Conservation (phyloP, 768 basidiomycete genomes). For the Inosperma sp. region DNA sequence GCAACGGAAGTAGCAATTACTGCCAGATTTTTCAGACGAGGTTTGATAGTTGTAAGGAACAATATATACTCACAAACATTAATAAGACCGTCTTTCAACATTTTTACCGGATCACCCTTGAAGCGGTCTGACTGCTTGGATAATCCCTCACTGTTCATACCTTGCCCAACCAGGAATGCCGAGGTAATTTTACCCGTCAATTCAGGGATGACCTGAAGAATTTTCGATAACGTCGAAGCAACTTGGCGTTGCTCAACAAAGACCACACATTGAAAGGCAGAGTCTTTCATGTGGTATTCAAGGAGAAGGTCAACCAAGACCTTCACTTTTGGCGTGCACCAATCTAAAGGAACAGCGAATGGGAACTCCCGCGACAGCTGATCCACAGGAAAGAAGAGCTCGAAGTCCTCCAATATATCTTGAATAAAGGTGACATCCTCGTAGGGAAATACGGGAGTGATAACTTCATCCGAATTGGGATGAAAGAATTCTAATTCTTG, state of each 20-base stretch:
- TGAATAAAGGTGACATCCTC: slow-evolving; percentile 32
- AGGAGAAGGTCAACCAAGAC: slow-evolving; percentile 59
- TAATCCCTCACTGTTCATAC: slow-evolving; percentile 41
- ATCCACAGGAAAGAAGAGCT: slow-evolving; percentile 42
- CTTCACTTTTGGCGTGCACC: slow-evolving; percentile 72
- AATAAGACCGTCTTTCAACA: slow-evolving; percentile 60
- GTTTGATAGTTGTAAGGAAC: background rate
- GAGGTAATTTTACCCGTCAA: slow-evolving; percentile 54
- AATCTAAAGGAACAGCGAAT: slow-evolving; percentile 45
- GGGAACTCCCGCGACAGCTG: slow-evolving; percentile 31
- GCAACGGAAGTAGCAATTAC: slow-evolving; percentile 85
- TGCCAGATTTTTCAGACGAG: slow-evolving; percentile 19
- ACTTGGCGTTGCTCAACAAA: slow-evolving; percentile 86
- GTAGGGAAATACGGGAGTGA: slow-evolving; percentile 9
- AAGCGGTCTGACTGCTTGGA: slow-evolving; percentile 37
- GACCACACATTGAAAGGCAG: slow-evolving; percentile 72
- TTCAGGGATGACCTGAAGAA: slow-evolving; percentile 58
- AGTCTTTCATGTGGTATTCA: slow-evolving; percentile 39
- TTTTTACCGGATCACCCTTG: slow-evolving; percentile 56
- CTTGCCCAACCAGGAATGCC: slow-evolving; percentile 69
- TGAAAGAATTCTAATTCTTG: background rate
- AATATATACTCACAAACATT: slow-evolving; percentile 56
- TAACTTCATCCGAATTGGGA: slow-evolving; percentile 17
- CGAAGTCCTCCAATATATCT: slow-evolving; percentile 43
- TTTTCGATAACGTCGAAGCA: slow-evolving; percentile 60